phyloP scores from a whole-genome alignment of 78 protist species.

The Dictyostelium purpureum region DNA sequence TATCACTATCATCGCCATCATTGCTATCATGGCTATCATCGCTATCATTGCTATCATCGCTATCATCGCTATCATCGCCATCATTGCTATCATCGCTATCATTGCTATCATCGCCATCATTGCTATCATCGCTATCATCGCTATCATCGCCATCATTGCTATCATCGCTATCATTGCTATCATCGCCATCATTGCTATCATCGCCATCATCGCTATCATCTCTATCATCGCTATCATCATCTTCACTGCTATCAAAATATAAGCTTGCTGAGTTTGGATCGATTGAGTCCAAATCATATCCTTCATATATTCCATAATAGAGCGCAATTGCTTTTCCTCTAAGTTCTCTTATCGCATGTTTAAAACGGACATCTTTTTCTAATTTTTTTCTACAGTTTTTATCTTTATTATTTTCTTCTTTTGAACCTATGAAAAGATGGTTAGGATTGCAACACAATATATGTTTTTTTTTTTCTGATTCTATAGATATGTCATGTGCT shows the following conservation, averaged over 20 bases:
- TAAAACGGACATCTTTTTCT: not conserved
- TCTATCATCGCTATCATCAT: slow-evolving; percentile 3
- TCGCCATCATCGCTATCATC: not conserved
- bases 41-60: not conserved
- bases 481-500: too few species aligned
- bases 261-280: too few species aligned
- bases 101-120: not conserved
- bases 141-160: not conserved
- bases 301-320: too few species aligned
- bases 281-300: too few species aligned
- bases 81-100: not conserved
- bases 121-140: not conserved
- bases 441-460: too few species aligned
- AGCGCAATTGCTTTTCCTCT: too few species aligned
- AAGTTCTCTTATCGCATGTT: too few species aligned
- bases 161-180: not conserved
- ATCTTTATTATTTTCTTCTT: not conserved
- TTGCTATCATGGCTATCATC: not conserved
- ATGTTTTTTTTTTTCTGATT: too few species aligned
- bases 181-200: not conserved
- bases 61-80: not conserved
- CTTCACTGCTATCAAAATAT: slow-evolving; percentile 61
- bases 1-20: not conserved
- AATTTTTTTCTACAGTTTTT: not conserved
- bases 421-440: too few species aligned